Percentiles rank a stretch among this genome's conserved stretches.
phyloP scores from a whole-genome alignment of 2,329 filamentous ascomycete genomes.

The Tolypocladium inflatum region DNA sequence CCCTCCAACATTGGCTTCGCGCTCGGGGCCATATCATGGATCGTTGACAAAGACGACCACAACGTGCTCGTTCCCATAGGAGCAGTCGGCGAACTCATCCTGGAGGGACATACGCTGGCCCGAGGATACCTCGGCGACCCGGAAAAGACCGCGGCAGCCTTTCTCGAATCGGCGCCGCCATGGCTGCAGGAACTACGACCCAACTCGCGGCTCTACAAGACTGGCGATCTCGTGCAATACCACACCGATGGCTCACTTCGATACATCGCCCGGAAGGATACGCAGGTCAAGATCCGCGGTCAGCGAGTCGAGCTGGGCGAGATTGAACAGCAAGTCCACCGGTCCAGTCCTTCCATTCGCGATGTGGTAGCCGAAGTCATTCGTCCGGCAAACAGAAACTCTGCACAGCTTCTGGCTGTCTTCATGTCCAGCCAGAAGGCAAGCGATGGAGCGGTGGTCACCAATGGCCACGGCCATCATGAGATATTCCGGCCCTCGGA shows the following conservation, averaged over 20 bases:
- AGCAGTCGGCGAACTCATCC: slow-evolving; percentile 23
- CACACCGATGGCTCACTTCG: slow-evolving; percentile 28
- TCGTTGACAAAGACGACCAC: slow-evolving; percentile 19
- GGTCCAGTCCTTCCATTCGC: background rate
- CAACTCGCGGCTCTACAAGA: slow-evolving; percentile 28
- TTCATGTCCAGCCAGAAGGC: background rate
- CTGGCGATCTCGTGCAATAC: slow-evolving; percentile 37
- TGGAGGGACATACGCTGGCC: slow-evolving; percentile 35
- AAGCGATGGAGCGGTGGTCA: background rate
- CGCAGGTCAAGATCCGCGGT: slow-evolving; percentile 50
- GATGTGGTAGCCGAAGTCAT: slow-evolving; percentile 3
- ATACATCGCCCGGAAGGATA: slow-evolving; percentile 44
- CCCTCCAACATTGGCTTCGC: background rate
- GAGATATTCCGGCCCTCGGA: background rate
- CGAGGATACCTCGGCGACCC: slow-evolving; percentile 38
- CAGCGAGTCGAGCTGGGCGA: slow-evolving; percentile 42
- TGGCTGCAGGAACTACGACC: slow-evolving; percentile 5
- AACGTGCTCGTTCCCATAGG: slow-evolving; percentile 19
- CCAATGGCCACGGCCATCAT: background rate
- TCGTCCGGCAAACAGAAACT: background rate
- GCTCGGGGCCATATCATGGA: slow-evolving; percentile 11
- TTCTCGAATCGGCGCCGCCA: slow-evolving; percentile 27
- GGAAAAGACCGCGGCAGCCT: slow-evolving; percentile 33
- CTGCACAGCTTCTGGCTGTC: background rate
- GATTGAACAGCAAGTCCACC: slow-evolving; percentile 11